Evolutionary conservation across 345 rosid species (phyloP).

Genomic region (Streptanthus diversifolius): DNA sequence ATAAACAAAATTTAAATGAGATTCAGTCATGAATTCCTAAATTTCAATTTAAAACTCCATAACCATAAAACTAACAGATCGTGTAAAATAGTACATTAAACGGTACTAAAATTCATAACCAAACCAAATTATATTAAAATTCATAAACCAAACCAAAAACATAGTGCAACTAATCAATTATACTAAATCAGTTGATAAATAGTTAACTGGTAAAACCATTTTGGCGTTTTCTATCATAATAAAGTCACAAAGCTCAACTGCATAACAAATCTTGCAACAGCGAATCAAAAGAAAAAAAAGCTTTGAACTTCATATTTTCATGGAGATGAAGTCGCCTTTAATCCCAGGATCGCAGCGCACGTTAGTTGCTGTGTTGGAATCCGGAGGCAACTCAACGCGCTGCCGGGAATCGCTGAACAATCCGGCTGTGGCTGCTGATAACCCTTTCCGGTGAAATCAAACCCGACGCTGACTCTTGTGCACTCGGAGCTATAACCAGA

Average conservation of each 20-base stretch:
- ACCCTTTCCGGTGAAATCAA: constrained; percentile 59
- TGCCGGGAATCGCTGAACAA: constrained; percentile 66
- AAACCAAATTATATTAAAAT: no score
- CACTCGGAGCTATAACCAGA: constrained; percentile 58
- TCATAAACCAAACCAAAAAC: no score
- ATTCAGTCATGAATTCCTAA: no score
- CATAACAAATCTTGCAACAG: neutral
- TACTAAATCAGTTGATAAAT: constrained; percentile 19
- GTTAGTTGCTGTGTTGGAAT: constrained; percentile 64
- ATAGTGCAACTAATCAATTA: neutral
- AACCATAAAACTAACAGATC: no score
- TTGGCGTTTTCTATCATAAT: neutral
- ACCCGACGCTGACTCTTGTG: constrained; percentile 51
- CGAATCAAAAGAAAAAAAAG: neutral
- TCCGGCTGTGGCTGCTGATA: constrained; percentile 76
- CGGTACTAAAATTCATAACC: no score
- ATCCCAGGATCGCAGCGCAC: constrained; percentile 49
- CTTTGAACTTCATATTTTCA: constrained; percentile 10
- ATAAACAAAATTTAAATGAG: no score
- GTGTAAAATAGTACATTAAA: no score
- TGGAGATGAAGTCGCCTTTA: constrained; percentile 13
- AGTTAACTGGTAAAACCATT: constrained; percentile 8
- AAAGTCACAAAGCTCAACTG: constrained; percentile 17
- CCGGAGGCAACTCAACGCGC: constrained; percentile 69
- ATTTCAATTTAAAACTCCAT: no score